Percentiles rank a stretch among this genome's conserved stretches.
phyloP scores from a whole-genome alignment of 352 stramenopile species.

The Phytophthora vignae region DNA sequence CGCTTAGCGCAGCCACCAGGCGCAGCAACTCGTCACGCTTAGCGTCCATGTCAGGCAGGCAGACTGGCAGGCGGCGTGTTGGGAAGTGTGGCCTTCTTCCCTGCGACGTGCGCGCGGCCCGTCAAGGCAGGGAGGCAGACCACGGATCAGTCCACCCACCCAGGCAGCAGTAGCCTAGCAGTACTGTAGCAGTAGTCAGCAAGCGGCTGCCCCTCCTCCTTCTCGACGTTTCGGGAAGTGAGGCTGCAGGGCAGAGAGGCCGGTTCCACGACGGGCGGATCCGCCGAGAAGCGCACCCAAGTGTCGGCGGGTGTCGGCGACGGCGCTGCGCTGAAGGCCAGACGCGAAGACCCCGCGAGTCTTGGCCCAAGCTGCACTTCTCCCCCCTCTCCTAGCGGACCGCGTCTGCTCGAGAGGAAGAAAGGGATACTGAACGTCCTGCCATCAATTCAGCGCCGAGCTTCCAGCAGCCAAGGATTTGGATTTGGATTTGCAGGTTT shows the following conservation, averaged over 20 bases:
- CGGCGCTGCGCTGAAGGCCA: background rate
- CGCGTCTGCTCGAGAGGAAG: conserved; percentile 28
- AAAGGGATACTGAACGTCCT: conserved; percentile 29
- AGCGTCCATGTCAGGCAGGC: conserved; percentile 27
- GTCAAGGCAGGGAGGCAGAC: too few species aligned
- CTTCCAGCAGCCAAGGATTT: too few species aligned
- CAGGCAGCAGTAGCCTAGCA: too few species aligned
- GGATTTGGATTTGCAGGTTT: too few species aligned
- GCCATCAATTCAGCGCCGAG: conserved; percentile 30
- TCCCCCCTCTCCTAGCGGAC: too few species aligned
- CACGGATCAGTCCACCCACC: conserved; percentile 2
- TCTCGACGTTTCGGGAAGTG: conserved; percentile 22
- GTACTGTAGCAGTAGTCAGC: background rate
- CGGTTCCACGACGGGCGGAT: too few species aligned
- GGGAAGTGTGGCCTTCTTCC: background rate
- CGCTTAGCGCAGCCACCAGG: conserved; percentile 69
- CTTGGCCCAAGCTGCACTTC: background rate
- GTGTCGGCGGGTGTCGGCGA: too few species aligned
- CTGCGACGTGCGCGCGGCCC: too few species aligned
- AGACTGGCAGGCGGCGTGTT: background rate
- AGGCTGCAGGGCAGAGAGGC: conserved; percentile 22
- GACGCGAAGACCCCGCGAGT: background rate
- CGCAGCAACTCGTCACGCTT: conserved; percentile 46
- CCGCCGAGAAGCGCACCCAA: background rate
- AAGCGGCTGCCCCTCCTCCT: conserved; percentile 4